A percentile compares a stretch with the other conserved stretches of the same genome.
phyloP scores from a whole-genome alignment of 345 rosid species.

The Turnera subulata region DNA sequence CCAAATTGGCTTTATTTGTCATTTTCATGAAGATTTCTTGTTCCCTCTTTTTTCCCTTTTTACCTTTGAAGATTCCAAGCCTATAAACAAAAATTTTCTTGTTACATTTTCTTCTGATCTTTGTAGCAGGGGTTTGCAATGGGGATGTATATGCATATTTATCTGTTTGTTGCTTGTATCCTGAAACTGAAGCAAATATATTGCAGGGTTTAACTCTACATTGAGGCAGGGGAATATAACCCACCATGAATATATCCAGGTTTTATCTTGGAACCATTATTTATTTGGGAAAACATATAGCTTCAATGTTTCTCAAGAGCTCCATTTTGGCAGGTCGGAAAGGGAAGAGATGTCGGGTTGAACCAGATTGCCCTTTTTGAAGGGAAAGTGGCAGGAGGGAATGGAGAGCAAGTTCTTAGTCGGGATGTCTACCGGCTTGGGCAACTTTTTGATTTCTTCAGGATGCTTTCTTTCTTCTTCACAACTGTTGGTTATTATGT shows the following conservation, averaged over 20 bases:
- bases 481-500: constrained; percentile 95
- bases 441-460: constrained; percentile 94
- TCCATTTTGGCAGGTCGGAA: constrained; percentile 70
- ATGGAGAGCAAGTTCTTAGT: constrained; percentile 98
- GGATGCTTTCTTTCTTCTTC: constrained; percentile 96
- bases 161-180: too few relatives aligned
- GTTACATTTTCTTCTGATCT: too few relatives aligned
- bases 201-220: constrained; percentile 94
- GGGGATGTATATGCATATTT: too few relatives aligned
- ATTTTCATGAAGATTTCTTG: too few relatives aligned
- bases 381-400: constrained; percentile 99
- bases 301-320: constrained; percentile 8
- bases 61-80: too few relatives aligned
- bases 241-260: constrained; percentile 98
- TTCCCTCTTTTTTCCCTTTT: too few relatives aligned
- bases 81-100: too few relatives aligned
- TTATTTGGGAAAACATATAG: neutral
- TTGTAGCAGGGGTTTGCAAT: too few relatives aligned
- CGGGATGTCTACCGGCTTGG: constrained; percentile 95
- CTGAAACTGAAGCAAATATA: constrained; percentile 8
- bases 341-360: constrained; percentile 98
- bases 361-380: constrained; percentile 98
- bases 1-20: too few relatives aligned
- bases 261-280: constrained; percentile 16
- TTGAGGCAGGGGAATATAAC: constrained; percentile 95